These are phyloP conservation scores for Hyphopichia khmerensis DNA, from an alignment of 1,139 yeast species.

Conservation along the genomic window DNA sequence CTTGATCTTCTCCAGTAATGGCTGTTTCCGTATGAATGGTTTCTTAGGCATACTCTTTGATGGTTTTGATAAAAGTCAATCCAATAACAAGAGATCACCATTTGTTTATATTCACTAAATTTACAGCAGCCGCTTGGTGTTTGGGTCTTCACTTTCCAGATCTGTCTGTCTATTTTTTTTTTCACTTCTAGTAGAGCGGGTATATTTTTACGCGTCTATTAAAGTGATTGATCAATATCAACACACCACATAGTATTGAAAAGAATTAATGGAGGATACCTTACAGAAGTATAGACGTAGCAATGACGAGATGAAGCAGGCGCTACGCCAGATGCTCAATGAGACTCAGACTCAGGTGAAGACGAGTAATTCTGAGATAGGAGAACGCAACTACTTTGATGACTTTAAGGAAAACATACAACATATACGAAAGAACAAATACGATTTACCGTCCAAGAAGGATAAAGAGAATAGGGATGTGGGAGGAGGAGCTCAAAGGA, in stretches of 20 bases:
- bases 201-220: too few species aligned
- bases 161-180: neutral
- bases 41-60: neutral
- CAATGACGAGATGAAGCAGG: conserved; percentile 2
- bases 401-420: conserved; percentile 10
- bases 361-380: too few species aligned
- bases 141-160: neutral
- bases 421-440: conserved; percentile 10
- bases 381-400: conserved; percentile 5
- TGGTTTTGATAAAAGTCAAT: too few species aligned
- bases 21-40: conserved; percentile 22
- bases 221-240: too few species aligned
- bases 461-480: neutral
- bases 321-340: conserved; percentile 3
- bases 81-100: too few species aligned
- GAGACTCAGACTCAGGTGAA: too few species aligned
- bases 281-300: conserved; percentile 1
- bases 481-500: too few species aligned
- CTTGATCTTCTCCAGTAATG: conserved; percentile 38
- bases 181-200: too few species aligned
- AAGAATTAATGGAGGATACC: conserved; percentile 2
- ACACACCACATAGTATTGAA: too few species aligned
- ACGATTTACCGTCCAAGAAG: conserved; percentile 9
- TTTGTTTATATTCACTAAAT: neutral
- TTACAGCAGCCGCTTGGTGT: neutral